Evolutionary conservation across 2,329 filamentous ascomycete species (phyloP).

Genomic region (Aureobasidium mangrovei): DNA sequence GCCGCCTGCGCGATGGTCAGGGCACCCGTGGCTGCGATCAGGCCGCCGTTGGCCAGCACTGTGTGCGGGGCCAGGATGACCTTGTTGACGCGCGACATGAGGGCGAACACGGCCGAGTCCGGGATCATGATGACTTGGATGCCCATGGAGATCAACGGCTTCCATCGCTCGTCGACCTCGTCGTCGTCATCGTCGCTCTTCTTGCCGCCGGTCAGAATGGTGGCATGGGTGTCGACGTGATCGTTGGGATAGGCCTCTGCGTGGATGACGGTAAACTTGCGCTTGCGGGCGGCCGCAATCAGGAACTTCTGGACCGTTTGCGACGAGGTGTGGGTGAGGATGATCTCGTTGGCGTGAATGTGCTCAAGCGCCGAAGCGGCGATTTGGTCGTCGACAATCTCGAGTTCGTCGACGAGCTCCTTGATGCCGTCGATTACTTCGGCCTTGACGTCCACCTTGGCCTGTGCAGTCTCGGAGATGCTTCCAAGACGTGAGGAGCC

Average conservation of each 20-base stretch:
- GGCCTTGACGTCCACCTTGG: conserved; percentile 61
- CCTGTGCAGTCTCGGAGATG: conserved; percentile 23
- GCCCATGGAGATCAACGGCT: conserved; percentile 67
- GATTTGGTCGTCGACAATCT: conserved; percentile 88
- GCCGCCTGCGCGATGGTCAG: conserved; percentile 77
- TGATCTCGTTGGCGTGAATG: conserved; percentile 86
- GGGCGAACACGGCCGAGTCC: conserved; percentile 77
- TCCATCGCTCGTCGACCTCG: conserved; percentile 53
- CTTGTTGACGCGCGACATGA: conserved; percentile 94
- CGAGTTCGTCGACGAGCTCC: conserved; percentile 92
- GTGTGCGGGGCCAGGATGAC: conserved; percentile 83
- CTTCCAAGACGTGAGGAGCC: not conserved
- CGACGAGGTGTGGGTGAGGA: conserved; percentile 81
- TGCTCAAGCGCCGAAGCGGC: conserved; percentile 80
- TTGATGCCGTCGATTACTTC: conserved; percentile 91
- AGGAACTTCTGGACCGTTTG: conserved; percentile 84
- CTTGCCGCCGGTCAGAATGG: conserved; percentile 47
- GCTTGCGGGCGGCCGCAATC: conserved; percentile 74
- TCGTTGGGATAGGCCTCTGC: conserved; percentile 66
- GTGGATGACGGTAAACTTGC: conserved; percentile 85
- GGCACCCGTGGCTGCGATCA: conserved; percentile 77
- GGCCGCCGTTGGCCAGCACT: conserved; percentile 78
- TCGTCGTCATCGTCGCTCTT: conserved; percentile 39
- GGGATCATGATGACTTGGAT: conserved; percentile 77
- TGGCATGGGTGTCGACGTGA: conserved; percentile 53